Percentiles rank a stretch among this genome's conserved stretches.
phyloP scores from a whole-genome alignment of 192 early-diverging fungal species.

The Backusella westeae region DNA sequence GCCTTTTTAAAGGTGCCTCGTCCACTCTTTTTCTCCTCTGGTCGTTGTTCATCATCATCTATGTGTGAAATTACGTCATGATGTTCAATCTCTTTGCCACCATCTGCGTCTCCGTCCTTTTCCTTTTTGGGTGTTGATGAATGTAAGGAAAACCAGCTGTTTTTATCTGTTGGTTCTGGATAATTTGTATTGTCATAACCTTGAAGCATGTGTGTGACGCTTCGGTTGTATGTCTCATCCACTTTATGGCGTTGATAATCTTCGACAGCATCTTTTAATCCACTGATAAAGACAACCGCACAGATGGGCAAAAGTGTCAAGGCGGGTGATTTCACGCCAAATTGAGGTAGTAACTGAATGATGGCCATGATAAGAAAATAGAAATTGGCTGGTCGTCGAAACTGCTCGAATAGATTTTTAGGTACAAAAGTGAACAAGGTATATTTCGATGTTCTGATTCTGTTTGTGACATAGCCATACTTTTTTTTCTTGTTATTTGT shows the following conservation, averaged over 20 bases:
- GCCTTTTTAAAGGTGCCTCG: conserved; percentile 19
- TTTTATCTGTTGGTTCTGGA: conserved; percentile 4
- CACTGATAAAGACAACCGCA: conserved; percentile 75
- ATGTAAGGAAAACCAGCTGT: not conserved
- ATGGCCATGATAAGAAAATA: conserved; percentile 86
- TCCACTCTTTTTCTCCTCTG: not conserved
- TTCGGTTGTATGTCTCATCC: conserved; percentile 83
- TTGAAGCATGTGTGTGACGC: conserved; percentile 41
- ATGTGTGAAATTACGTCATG: not conserved
- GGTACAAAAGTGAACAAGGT: conserved; percentile 80
- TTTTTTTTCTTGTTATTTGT: conserved; percentile 34
- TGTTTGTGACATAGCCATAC: conserved; percentile 73
- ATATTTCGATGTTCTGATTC: conserved; percentile 87
- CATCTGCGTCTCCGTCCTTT: not conserved
- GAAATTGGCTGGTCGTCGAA: conserved; percentile 74
- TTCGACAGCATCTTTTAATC: conserved; percentile 86
- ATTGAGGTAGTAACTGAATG: conserved; percentile 79
- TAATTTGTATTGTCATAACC: conserved; percentile 51
- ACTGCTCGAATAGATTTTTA: conserved; percentile 91
- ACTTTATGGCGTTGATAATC: conserved; percentile 84
- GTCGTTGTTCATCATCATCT: not conserved
- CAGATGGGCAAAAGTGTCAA: conserved; percentile 81
- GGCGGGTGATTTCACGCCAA: conserved; percentile 75
- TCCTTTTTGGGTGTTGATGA: not conserved
- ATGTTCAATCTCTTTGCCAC: not conserved